These are phyloP conservation scores for Eragrostis tef DNA, from an alignment of 202 grass and related monocot species.

Conservation along the genomic window DNA sequence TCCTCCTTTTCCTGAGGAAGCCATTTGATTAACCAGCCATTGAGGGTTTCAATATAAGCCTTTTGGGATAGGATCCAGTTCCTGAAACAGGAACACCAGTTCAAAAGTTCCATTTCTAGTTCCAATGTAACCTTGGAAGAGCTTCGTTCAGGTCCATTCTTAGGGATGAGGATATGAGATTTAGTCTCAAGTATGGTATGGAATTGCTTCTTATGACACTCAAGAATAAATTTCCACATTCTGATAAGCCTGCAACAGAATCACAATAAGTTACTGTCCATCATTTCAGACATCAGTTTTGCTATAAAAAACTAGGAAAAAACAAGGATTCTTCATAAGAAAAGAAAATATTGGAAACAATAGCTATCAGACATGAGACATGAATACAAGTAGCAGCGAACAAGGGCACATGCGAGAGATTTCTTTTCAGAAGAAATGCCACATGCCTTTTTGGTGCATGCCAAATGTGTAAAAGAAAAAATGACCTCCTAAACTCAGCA, in stretches of 20 bases:
- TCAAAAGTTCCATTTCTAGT: slow-evolving; percentile 83
- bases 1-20: slow-evolving; percentile 81
- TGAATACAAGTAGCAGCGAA: slow-evolving; percentile 23
- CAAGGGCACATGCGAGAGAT: not conserved
- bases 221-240: slow-evolving; percentile 85
- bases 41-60: slow-evolving; percentile 72
- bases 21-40: slow-evolving; percentile 86
- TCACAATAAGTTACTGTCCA: slow-evolving; percentile 30
- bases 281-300: not conserved
- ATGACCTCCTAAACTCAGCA: not conserved
- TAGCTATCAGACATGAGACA: not conserved
- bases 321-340: not conserved
- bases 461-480: not conserved
- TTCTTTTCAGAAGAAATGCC: not conserved
- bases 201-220: slow-evolving; percentile 83
- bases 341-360: not conserved
- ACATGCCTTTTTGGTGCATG: not conserved
- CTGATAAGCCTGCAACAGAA: slow-evolving; percentile 67
- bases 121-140: slow-evolving; percentile 60
- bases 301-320: not conserved
- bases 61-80: slow-evolving; percentile 80
- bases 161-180: slow-evolving; percentile 61
- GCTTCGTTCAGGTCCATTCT: slow-evolving; percentile 57
- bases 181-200: slow-evolving; percentile 73
- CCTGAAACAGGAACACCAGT: slow-evolving; percentile 84